Base-by-base conservation (phyloP, 805 yeast genomes). In the Grigorovia jiainica region DNA sequence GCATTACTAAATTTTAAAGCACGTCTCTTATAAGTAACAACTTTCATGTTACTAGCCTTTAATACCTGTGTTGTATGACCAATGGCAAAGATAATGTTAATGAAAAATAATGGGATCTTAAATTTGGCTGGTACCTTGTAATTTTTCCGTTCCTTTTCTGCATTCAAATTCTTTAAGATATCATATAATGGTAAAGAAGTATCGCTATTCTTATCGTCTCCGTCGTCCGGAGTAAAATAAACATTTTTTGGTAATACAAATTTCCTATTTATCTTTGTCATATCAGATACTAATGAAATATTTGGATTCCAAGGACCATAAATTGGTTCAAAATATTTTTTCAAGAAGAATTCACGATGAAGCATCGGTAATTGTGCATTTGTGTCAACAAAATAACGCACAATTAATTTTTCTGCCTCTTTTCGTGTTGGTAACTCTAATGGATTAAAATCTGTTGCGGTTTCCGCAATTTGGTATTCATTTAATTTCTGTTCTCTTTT, bases 301-400 rank as follows among this genome's bases (percentile, higher is more conserved):
- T 65, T 64, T 0, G 66, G 51, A 11, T 80, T 74, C 45, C 83
- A 64, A 4, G 70, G 61, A 0, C 97, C 96, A 57, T 87, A 87
- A 1, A 87, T 70, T 0, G 95, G 96, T 50, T 76, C 75, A 56
- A 83, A 87, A 53, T 77, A 78, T 21, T 68, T 65, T 37, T 66
- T 65, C 34, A 89, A 60, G 53, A 87, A 87, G 49, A 73, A 75
- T 52, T 86, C 95, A 24, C 95, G 71, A 57, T 89, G 95, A 38
- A 87, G 62, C 4, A 89, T 70, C 0, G 97, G 96, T 21, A 85
- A 60, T 58, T 87, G 95, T 2, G 94, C 69, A 56, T 89, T 87
- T 13, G 89, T 75, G 52, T 82, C 87, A 17, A 82, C 76, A 55
- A 89, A 89, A 57, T 73, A 87, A 2, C 75, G 67, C 30, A 76